A percentile compares a stretch with the other conserved stretches of the same genome.
phyloP scores from a whole-genome alignment of 768 basidiomycete species.

The Lyophyllum atratum region DNA sequence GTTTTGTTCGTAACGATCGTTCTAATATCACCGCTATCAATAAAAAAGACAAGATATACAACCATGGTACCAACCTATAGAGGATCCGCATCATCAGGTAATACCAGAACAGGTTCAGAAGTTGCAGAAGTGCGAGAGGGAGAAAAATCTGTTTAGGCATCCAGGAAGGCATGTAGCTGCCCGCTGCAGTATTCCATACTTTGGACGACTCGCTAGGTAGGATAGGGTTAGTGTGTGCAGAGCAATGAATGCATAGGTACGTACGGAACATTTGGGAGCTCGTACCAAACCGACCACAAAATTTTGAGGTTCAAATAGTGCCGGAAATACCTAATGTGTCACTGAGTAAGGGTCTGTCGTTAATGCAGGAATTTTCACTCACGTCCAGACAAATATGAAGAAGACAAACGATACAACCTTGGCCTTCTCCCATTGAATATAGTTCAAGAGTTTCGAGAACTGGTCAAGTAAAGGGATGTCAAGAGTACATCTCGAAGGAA shows the following conservation, averaged over 20 bases:
- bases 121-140: slow-evolving; percentile 74
- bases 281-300: slow-evolving; percentile 82
- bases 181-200: slow-evolving; percentile 60
- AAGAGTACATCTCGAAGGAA: background rate
- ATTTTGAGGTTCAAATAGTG: slow-evolving; percentile 89
- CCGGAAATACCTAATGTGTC: slow-evolving; percentile 75
- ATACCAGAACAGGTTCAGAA: slow-evolving; percentile 94
- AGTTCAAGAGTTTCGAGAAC: slow-evolving; percentile 88
- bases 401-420: slow-evolving; percentile 63
- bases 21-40: slow-evolving; percentile 36
- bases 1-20: slow-evolving; percentile 47
- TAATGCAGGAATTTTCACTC: slow-evolving; percentile 31
- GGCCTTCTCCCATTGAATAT: slow-evolving; percentile 66
- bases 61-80: slow-evolving; percentile 53
- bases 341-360: background rate
- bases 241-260: slow-evolving; percentile 27
- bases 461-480: slow-evolving; percentile 24
- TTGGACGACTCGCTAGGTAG: slow-evolving; percentile 49
- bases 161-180: slow-evolving; percentile 75
- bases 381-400: slow-evolving; percentile 84
- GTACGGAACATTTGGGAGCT: slow-evolving; percentile 77
- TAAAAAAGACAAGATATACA: background rate
- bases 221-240: background rate
- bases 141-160: slow-evolving; percentile 81
- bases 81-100: slow-evolving; percentile 80